phyloP scores from a whole-genome alignment of 805 yeast genomes.

The Pichia exigua region DNA sequence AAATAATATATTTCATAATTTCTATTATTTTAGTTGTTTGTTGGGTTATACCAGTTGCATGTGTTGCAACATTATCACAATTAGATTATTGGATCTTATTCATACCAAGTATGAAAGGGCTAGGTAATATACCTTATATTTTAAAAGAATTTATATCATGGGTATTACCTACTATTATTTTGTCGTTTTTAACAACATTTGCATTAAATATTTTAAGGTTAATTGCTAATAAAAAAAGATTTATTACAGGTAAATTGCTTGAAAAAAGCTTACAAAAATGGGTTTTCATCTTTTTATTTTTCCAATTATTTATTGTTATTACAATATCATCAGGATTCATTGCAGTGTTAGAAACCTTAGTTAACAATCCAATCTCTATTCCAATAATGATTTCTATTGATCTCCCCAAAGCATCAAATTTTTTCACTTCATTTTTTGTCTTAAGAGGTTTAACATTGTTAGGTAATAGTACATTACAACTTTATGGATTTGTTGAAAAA shows the following conservation, averaged over 20 bases:
- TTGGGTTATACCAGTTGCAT: conserved; percentile 81
- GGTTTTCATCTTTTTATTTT: conserved; percentile 70
- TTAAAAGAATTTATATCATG: conserved; percentile 49
- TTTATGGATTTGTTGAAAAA: conserved; percentile 40
- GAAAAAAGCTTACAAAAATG: conserved; percentile 70
- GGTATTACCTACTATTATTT: conserved; percentile 58
- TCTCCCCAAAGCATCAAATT: conserved; percentile 79
- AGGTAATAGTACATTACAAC: conserved; percentile 62
- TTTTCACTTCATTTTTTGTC: conserved; percentile 71
- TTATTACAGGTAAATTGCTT: conserved; percentile 50
- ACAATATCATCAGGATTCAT: conserved; percentile 76
- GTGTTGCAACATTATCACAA: conserved; percentile 70
- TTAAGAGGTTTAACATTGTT: conserved; percentile 70
- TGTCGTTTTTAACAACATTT: conserved; percentile 54
- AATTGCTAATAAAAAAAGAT: conserved; percentile 49
- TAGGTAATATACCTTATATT: conserved; percentile 46
- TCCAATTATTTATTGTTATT: conserved; percentile 78
- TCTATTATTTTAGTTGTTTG: conserved; percentile 41
- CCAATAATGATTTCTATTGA: conserved; percentile 68
- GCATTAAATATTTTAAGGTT: conserved; percentile 52
- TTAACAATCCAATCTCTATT: conserved; percentile 64
- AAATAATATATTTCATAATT: conserved; percentile 36
- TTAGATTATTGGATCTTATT: conserved; percentile 54
- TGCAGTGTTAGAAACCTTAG: conserved; percentile 49
- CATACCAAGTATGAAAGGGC: conserved; percentile 52